Evolutionary conservation across 345 rosid species (phyloP).

Genomic region (Eucalyptus coolabah): DNA sequence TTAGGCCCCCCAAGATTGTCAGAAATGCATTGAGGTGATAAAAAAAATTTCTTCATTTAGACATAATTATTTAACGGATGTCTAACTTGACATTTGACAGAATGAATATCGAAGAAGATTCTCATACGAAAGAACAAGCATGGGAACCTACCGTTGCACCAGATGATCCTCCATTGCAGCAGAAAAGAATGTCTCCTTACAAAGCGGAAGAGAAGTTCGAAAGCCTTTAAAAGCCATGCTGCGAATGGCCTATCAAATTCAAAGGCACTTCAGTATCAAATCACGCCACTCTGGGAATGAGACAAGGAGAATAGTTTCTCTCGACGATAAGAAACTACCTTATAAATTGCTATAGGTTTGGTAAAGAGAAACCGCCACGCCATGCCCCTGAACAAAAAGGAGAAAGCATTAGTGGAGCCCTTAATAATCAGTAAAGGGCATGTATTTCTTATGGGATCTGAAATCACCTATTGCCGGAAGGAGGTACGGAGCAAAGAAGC

Average conservation of each 20-base stretch:
- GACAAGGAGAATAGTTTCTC: not conserved
- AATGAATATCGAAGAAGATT: not conserved
- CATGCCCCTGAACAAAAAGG: conserved; percentile 44
- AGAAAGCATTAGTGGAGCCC: not conserved
- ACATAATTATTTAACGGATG: not conserved
- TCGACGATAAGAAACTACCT: conserved; percentile 18
- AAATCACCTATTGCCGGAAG: conserved; percentile 84
- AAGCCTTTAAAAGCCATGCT: conserved; percentile 88
- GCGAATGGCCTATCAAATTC: conserved; percentile 44
- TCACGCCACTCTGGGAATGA: not conserved
- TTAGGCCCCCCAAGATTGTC: not conserved
- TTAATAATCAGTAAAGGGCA: not conserved
- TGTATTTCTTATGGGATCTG: not conserved
- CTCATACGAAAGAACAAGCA: not conserved
- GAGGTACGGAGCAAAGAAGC: conserved; percentile 87
- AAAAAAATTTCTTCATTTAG: not conserved
- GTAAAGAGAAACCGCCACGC: conserved; percentile 87
- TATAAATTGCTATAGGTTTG: conserved; percentile 77
- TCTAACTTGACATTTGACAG: not conserved
- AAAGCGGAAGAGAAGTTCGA: conserved; percentile 70
- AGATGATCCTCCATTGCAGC: conserved; percentile 60
- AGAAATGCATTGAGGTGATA: not conserved
- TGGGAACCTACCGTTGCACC: conserved; percentile 44
- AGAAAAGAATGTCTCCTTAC: conserved; percentile 82
- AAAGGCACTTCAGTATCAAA: not conserved